Conservation (phyloP, 1,139 yeast genomes). For the Nematodospora anomalae region DNA sequence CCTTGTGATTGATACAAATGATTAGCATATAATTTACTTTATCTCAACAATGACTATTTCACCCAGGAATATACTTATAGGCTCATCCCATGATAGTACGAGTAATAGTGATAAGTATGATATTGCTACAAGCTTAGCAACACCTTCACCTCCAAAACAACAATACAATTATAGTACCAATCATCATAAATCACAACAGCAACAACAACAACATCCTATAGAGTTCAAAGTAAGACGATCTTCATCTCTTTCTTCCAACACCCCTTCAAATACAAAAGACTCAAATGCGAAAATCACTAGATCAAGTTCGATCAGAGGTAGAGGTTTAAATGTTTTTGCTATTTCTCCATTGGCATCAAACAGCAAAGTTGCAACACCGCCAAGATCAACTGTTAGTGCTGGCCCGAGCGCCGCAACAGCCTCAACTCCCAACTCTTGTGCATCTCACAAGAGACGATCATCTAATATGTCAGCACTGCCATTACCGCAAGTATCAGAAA, state of each 20-base stretch:
- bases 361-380: background rate
- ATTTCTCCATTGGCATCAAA: conserved; percentile 12
- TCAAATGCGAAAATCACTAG: conserved; percentile 1
- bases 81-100: background rate
- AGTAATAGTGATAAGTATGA: too few relatives aligned
- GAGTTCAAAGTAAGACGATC: conserved; percentile 10
- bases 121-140: background rate
- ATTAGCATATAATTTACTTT: too few relatives aligned
- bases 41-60: background rate
- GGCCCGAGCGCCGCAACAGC: conserved; percentile 1
- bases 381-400: conserved; percentile 3
- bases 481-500: conserved; percentile 6
- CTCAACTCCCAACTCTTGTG: conserved; percentile 3
- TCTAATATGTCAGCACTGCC: conserved; percentile 4
- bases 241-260: conserved; percentile 2
- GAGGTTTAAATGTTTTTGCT: conserved; percentile 16
- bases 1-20: too few relatives aligned
- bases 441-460: conserved; percentile 4
- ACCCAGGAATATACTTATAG: background rate
- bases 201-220: conserved; percentile 5
- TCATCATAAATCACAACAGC: conserved; percentile 2
- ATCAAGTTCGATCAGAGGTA: conserved; percentile 9
- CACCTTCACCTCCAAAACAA: conserved; percentile 5
- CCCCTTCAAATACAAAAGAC: background rate
- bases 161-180: background rate